A percentile compares a stretch with the other conserved stretches of the same genome.
These are phyloP conservation scores for Pachyrhizus erosus DNA, from an alignment of 306 rosid genomes.

Conservation along the genomic window DNA sequence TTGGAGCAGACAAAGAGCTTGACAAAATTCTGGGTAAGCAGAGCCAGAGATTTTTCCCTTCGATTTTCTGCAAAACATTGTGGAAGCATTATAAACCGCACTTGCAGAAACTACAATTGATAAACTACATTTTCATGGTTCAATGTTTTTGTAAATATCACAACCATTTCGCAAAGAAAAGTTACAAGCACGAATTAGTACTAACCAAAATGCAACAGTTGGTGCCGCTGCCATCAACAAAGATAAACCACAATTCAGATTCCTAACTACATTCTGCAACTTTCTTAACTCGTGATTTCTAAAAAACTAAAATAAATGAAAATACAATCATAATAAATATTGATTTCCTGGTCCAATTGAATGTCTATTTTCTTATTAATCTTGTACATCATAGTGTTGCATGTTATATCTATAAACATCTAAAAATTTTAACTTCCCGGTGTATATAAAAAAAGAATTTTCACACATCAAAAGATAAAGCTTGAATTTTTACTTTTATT, in stretches of 20 bases:
- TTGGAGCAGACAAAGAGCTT: constrained; percentile 91
- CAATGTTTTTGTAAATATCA: neutral
- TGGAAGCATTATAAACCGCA: constrained; percentile 9
- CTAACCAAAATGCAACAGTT: neutral
- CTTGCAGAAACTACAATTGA: neutral
- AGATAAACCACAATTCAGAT: neutral
- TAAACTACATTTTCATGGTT: neutral
- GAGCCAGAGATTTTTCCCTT: constrained; percentile 89
- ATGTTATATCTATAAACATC: neutral
- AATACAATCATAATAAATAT: neutral
- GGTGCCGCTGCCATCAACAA: neutral
- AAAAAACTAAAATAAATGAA: neutral
- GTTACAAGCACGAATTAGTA: neutral
- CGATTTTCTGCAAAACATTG: constrained; percentile 63
- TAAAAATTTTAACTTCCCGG: no score
- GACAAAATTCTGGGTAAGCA: constrained; percentile 91
- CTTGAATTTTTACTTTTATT: neutral
- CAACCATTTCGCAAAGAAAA: neutral
- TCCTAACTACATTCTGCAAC: neutral
- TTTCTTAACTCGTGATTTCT: no score
- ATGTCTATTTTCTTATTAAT: neutral
- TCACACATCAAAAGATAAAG: neutral
- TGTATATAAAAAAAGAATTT: neutral
- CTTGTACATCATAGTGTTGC: neutral
- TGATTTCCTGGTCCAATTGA: neutral